Conservation (phyloP, 2,329 filamentous ascomycete species). For the Camillea tinctor region DNA sequence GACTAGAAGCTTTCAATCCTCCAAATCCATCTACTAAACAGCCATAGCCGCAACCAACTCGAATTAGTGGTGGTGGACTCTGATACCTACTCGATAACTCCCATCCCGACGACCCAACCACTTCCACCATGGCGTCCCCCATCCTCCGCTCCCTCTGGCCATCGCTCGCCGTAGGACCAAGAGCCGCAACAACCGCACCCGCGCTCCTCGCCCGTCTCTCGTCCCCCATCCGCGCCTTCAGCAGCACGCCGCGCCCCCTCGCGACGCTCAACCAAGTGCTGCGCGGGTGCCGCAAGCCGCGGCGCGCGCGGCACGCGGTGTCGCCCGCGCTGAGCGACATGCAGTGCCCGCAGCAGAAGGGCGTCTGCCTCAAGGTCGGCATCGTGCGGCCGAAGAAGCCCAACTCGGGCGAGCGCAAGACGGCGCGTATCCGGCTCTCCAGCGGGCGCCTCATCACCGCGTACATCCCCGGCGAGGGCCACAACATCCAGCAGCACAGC, state of each 20-base stretch:
- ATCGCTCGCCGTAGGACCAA: constrained; percentile 26
- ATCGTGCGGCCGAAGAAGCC: constrained; percentile 97
- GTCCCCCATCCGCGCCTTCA: constrained; percentile 46
- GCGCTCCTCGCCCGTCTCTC: constrained; percentile 8
- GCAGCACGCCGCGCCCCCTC: constrained; percentile 53
- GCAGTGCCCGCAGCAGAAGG: constrained; percentile 80
- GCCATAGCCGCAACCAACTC: no score
- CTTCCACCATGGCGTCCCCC: constrained; percentile 29
- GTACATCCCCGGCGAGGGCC: constrained; percentile 95
- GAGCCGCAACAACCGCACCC: constrained; percentile 30
- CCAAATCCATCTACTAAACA: no score
- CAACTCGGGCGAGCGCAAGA: constrained; percentile 96
- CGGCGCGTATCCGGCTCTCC: constrained; percentile 84
- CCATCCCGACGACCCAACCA: background rate
- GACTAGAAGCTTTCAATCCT: no score
- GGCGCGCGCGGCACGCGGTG: constrained; percentile 79
- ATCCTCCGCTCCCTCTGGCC: constrained; percentile 32
- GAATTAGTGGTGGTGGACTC: background rate
- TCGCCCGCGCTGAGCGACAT: constrained; percentile 77
- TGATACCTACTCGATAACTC: constrained; percentile 5
- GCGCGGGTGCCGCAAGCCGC: constrained; percentile 72
- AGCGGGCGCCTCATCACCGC: constrained; percentile 84
- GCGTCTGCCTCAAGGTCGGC: constrained; percentile 91
- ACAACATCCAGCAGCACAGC: constrained; percentile 98
- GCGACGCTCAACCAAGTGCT: constrained; percentile 75